A percentile compares a stretch with the other conserved stretches of the same genome.
phyloP scores from a whole-genome alignment of 2,329 filamentous ascomycete genomes.

The Xylaria hypoxylon region DNA sequence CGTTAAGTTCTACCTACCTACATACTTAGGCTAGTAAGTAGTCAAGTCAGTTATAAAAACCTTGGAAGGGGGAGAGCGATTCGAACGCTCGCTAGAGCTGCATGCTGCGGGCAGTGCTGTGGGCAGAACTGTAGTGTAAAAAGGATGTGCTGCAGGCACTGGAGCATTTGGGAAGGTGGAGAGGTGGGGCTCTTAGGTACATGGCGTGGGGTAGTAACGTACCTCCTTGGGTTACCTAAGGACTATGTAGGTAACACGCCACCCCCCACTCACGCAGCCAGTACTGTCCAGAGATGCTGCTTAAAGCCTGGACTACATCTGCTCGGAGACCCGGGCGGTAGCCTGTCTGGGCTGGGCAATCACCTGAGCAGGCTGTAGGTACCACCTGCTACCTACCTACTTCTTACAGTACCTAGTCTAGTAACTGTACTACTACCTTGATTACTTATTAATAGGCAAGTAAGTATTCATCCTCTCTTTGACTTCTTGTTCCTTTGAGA shows the following conservation, averaged over 20 bases:
- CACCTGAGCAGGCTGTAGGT: conserved; percentile 5
- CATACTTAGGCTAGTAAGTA: no score
- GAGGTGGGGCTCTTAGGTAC: not conserved
- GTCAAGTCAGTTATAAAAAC: no score
- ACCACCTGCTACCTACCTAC: not conserved
- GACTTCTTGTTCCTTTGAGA: conserved; percentile 16
- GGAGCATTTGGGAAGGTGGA: not conserved
- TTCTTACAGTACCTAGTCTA: not conserved
- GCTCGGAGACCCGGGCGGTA: not conserved
- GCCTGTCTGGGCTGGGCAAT: not conserved
- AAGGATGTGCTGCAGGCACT: no score
- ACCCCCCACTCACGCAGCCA: no score
- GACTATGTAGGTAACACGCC: no score
- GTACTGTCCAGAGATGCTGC: not conserved
- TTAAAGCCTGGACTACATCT: conserved; percentile 4
- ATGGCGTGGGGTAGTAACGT: no score
- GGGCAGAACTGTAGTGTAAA: no score
- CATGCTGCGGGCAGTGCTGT: no score
- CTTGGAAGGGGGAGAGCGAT: no score
- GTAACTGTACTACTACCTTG: not conserved
- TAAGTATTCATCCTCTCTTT: conserved; percentile 21
- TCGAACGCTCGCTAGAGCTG: no score
- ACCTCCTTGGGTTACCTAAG: no score
- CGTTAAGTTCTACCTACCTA: no score
- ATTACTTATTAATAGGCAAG: not conserved